Evolutionary conservation across 306 rosid species (phyloP), one percentile per base, ranked within the genome.

Genomic region (Astragalus glycyphyllos): DNA sequence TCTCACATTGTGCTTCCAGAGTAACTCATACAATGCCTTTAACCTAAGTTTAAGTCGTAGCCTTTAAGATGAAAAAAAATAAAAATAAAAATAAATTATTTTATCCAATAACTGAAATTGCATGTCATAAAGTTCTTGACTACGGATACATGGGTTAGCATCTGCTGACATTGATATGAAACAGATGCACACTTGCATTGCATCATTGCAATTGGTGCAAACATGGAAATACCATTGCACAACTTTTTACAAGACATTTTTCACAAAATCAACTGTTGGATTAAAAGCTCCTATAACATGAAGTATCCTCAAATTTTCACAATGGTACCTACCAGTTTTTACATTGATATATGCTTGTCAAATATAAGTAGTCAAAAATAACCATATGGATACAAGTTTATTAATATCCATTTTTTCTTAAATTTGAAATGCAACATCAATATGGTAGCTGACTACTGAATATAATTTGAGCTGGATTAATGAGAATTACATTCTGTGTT

Each of bases 401-500:
- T 48, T 47, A 46, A 66, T 67, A 58, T 76, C 62, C 63, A 58
- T 17, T 12, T 58, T 48, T 67, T 74, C 50, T 55, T 17, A 54
- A 74, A 56, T 55, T 34, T 49, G 58, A 49, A 35, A 58, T 58
- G 61, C 54, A 47, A 57, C 20, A 32, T 47, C 42, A 66, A 57
- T 35, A 50, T 50, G 54, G 26, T 68, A 47, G 9, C 35, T 76
- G 54, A 38, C 56, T 46, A 58, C 35, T 76, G 54, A 38, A 45
- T 46, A 58, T 66, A 55, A 46, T 68, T 46, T 56, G 53, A 45
- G 44, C 34, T 34, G 58, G 73, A 65, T 65, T 55, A 49, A 75
- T 65, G 51, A 66, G 58, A 75, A 45, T 75, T 65, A 45, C 16
- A n/a, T 45, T 65, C 51, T 32, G 41, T n/a, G n/a, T n/a, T n/a